Base-by-base conservation (phyloP, 352 stramenopile genomes). In the Globisporangium perplexum region DNA sequence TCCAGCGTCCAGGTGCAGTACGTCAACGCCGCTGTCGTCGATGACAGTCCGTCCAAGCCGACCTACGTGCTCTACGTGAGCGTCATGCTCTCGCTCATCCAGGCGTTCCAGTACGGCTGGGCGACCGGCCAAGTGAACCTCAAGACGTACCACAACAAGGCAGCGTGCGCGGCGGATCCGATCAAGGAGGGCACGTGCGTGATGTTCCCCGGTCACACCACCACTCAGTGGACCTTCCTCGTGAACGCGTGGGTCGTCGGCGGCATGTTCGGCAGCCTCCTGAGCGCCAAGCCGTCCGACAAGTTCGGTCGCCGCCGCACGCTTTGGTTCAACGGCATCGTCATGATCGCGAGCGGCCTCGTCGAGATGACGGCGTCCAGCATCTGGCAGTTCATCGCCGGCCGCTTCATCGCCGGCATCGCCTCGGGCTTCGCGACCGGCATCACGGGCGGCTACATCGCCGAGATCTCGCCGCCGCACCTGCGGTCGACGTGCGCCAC, bases 101-200 rank as follows among this genome's bases (percentile, higher is more conserved):
- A 77, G 30, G 47, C 71, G 10, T 36, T 73, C 30, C 72, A 83
- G 61, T 72, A 67, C 50, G 70, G 72, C 14, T 83, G 72, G 81
- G 74, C 69, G 7, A 72, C 74, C 5, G 69, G 66, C 7, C 81
- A 92, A 47, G 59, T 89, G 59, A 83, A 83, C 61, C 60, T 74
- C 30, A 66, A 53, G 17, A 60, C 61, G 7, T 83, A 69, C 44
- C 44, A 75, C 43, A 54, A 71, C 59, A 28, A 63, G 24, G 53
- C 59, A 24, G 62, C 60, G 11, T 83, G 72, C 38, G 49, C 57
- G n/a, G 53, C 55, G 0, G 24, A 49, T 1, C 69, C 65, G 0
- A 62, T 79, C 3, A 39, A 30, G 0, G 30, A 53, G 5, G 65
- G 59, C 26, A 70, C 47, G 23, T 83, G 72, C 55, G 18, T 69